phyloP scores from a whole-genome alignment of 192 early-diverging fungal genomes.

The Dimargaris xerosporica region DNA sequence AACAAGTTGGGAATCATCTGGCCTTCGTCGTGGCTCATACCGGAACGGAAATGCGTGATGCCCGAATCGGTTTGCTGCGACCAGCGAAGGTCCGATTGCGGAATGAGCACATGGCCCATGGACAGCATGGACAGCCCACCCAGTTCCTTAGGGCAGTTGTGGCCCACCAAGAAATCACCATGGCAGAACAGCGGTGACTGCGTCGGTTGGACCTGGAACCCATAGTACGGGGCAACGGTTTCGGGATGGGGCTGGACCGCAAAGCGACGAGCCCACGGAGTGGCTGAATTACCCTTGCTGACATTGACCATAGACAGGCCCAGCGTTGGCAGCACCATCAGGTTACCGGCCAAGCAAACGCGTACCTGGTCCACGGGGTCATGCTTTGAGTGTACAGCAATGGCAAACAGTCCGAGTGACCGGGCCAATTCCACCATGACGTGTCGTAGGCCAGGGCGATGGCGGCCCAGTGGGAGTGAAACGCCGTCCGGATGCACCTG shows the following conservation, averaged over 20 bases:
- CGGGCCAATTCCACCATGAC: too few species aligned
- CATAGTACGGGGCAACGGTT: slow-evolving; percentile 18
- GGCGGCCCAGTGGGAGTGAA: too few species aligned
- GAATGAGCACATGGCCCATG: slow-evolving; percentile 98
- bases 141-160: slow-evolving; percentile 76
- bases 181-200: slow-evolving; percentile 32
- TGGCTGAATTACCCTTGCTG: background rate
- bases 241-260: background rate
- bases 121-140: slow-evolving; percentile 97
- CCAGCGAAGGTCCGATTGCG: slow-evolving; percentile 93
- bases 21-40: slow-evolving; percentile 96
- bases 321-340: too few species aligned
- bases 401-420: too few species aligned
- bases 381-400: too few species aligned
- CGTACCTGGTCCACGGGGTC: too few species aligned
- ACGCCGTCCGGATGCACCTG: too few species aligned
- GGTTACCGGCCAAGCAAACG: too few species aligned
- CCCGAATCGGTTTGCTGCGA: slow-evolving; percentile 91
- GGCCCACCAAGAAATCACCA: slow-evolving; percentile 29
- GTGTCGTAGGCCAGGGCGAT: too few species aligned
- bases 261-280: background rate
- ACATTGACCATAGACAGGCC: too few species aligned
- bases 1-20: slow-evolving; percentile 95
- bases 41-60: slow-evolving; percentile 94
- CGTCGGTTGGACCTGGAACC: slow-evolving; percentile 24